Conservation (phyloP, 2,329 filamentous ascomycete genomes). For the Fusarium concolor region DNA sequence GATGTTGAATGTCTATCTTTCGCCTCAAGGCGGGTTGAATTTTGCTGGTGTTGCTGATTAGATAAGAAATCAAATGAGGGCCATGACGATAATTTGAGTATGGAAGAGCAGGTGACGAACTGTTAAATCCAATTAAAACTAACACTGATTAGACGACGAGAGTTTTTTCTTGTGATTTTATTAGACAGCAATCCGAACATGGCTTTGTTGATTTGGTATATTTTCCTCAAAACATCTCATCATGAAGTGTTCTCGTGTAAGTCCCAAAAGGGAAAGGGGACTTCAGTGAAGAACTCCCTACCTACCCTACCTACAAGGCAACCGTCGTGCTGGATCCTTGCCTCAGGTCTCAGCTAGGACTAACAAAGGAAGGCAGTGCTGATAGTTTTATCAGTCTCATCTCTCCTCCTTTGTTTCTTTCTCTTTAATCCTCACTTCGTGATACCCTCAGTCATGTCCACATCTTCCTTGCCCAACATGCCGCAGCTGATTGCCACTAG, state of each 20-base stretch:
- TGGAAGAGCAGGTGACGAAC: not conserved
- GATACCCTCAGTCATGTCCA: not conserved
- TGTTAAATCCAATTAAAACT: not conserved
- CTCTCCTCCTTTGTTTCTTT: slow-evolving; percentile 1
- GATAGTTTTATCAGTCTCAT: not conserved
- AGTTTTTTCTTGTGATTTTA: no score
- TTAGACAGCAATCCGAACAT: no score
- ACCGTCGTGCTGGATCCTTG: slow-evolving; percentile 18
- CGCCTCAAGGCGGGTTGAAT: slow-evolving; percentile 21
- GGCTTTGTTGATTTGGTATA: not conserved
- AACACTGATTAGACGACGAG: not conserved
- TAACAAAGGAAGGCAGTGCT: slow-evolving; percentile 20
- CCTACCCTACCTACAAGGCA: slow-evolving; percentile 8
- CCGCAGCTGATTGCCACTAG: slow-evolving; percentile 22
- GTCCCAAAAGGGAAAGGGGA: slow-evolving; percentile 44
- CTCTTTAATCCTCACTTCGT: not conserved
- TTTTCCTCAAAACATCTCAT: not conserved
- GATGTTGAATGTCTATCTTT: slow-evolving; percentile 12
- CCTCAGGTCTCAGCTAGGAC: slow-evolving; percentile 45
- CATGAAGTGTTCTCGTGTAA: slow-evolving; percentile 16
- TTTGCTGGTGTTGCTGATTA: slow-evolving; percentile 34
- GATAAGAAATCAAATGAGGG: slow-evolving; percentile 28
- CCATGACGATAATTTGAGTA: not conserved
- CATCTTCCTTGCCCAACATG: slow-evolving; percentile 1
- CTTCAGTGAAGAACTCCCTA: slow-evolving; percentile 30